phyloP scores from a whole-genome alignment of 2,329 filamentous ascomycete genomes.

The Samsoniella hepiali region DNA sequence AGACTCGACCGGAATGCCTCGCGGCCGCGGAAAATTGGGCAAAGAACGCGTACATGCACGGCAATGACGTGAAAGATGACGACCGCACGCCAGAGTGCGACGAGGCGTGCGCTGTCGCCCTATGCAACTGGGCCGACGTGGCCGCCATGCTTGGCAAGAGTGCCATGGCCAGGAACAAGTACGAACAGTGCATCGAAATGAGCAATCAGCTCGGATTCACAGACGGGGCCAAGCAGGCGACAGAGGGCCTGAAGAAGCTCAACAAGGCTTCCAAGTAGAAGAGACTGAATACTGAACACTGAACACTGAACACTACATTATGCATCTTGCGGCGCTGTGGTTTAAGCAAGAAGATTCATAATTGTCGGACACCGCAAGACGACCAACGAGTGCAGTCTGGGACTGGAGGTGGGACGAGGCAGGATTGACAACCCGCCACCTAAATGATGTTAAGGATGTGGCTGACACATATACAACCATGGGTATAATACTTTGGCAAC shows the following conservation, averaged over 20 bases:
- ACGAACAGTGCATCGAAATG: slow-evolving; percentile 64
- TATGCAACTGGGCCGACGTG: slow-evolving; percentile 85
- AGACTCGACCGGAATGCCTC: slow-evolving; percentile 59
- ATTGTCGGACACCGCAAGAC: background rate
- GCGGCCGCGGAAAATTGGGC: slow-evolving; percentile 76
- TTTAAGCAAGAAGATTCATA: background rate
- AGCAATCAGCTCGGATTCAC: slow-evolving; percentile 52
- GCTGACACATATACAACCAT: background rate
- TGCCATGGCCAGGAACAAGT: slow-evolving; percentile 63
- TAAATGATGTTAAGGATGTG: background rate
- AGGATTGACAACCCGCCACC: background rate
- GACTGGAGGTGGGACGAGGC: background rate
- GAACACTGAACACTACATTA: too few species aligned
- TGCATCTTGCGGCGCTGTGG: background rate
- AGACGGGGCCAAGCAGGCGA: slow-evolving; percentile 50
- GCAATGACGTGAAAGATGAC: slow-evolving; percentile 61
- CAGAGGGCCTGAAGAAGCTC: slow-evolving; percentile 45
- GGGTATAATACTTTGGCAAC: background rate
- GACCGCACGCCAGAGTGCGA: slow-evolving; percentile 77
- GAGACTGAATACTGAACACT: background rate
- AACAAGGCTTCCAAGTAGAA: slow-evolving; percentile 14
- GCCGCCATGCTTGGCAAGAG: slow-evolving; percentile 69
- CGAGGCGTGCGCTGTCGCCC: slow-evolving; percentile 74
- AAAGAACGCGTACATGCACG: slow-evolving; percentile 67
- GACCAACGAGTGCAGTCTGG: background rate